Conservation (phyloP, 441 rosid genomes). For the Raphanus hybrid region DNA sequence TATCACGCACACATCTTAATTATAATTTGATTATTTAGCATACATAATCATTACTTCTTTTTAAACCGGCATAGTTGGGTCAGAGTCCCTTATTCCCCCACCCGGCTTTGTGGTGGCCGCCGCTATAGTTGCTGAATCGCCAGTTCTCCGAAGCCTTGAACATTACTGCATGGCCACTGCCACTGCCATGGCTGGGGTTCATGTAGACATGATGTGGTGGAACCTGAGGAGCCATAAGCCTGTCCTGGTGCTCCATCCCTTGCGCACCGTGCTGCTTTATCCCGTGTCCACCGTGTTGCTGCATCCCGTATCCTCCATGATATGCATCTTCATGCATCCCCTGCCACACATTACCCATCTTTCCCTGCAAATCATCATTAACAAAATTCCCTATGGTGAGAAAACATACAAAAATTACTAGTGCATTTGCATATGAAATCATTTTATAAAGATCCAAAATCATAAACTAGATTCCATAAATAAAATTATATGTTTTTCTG, state of each 20-base stretch:
- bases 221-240: constrained; percentile 30
- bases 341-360: constrained; percentile 25
- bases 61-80: constrained; percentile 16
- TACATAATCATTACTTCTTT: constrained; percentile 3
- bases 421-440: background rate
- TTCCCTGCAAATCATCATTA: constrained; percentile 3
- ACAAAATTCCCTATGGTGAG: background rate
- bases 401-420: background rate
- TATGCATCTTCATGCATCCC: constrained; percentile 13
- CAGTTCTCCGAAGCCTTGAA: constrained; percentile 29
- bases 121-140: background rate
- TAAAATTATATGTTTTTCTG: background rate
- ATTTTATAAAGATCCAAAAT: background rate
- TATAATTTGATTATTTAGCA: constrained; percentile 4
- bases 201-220: constrained; percentile 27
- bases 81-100: constrained; percentile 32
- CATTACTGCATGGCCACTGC: constrained; percentile 4
- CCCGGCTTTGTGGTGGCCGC: constrained; percentile 18
- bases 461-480: background rate
- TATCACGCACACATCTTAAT: constrained; percentile 25
- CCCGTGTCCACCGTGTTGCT: constrained; percentile 15
- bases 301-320: constrained; percentile 9
- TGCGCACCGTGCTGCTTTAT: constrained; percentile 6
- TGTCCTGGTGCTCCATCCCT: constrained; percentile 14
- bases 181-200: background rate